Evolutionary conservation across 176 grass and related monocot genomes (phyloP), one percentile per base, ranked within the genome.

Genomic region (Stipa capillata): DNA sequence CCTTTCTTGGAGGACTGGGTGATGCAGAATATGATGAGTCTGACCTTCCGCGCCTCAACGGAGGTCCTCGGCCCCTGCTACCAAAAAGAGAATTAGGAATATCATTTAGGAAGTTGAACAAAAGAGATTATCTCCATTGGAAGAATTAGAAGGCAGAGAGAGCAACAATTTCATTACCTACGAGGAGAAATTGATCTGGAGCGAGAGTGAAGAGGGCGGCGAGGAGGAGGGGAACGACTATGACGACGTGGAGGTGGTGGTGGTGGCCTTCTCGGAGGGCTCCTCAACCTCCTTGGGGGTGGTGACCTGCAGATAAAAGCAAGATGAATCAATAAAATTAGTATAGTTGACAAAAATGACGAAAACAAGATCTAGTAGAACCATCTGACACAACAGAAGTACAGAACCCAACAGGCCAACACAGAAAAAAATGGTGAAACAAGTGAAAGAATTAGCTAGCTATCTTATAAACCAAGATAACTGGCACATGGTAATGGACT

Each of bases 171-270:
- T 8, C 14, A 36, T 74, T 97, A 97, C 94, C 90, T 93, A 84
- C 90, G 73, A 87, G 93, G 93, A 60, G 93, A 97, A 24, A 91
- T 53, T 44, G 93, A 97, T 87, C 88, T 92, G 9, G 93, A 93
- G 16, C 36, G 87, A 13, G 90, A 90, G 39, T 40, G 94, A 84
- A 45, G 60, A 67, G 90, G 94, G 5, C 94, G 81, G 31, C 88
- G 90, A 81, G 89, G 72, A 50, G 93, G 93, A 28, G 93, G 36
- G 36, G 93, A 97, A 39, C 93, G 87, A 66, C 87, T 92, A 54
- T 68, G 86, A 43, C 80, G 90, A 45, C 78, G 85, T 39, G 86
- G 83, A n/a, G 88, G 93, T 37, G 90, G 93, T 68, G 85, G 92
- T 33, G 90, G 93, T 63, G 86, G 92, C 88, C 90, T 93, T 80